These are phyloP conservation scores for Dipteronia sinensis DNA, from an alignment of 345 rosid genomes.

Conservation along the genomic window DNA sequence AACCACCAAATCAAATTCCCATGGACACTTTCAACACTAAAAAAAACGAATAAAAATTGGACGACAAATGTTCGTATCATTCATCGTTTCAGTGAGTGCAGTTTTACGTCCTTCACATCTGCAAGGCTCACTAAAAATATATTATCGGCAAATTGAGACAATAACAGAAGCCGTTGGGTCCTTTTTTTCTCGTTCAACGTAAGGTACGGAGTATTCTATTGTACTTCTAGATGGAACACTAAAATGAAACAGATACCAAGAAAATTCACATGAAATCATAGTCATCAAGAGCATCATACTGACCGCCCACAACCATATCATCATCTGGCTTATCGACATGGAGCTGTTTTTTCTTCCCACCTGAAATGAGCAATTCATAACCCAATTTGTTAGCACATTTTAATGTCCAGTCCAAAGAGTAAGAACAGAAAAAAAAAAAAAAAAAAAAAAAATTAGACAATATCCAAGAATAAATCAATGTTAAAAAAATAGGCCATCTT, in stretches of 20 bases:
- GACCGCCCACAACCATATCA: slow-evolving; percentile 48
- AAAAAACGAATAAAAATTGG: background rate
- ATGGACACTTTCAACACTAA: background rate
- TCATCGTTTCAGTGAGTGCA: background rate
- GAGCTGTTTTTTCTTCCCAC: slow-evolving; percentile 86
- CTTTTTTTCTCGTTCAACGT: slow-evolving; percentile 2
- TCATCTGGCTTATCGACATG: slow-evolving; percentile 75
- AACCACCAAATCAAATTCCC: background rate
- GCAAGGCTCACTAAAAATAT: background rate
- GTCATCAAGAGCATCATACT: slow-evolving; percentile 69
- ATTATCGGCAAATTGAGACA: background rate
- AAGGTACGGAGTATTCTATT: slow-evolving; percentile 13
- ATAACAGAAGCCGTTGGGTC: slow-evolving; percentile 16
- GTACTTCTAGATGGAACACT: background rate
- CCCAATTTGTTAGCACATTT: background rate
- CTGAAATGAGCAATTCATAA: slow-evolving; percentile 25
- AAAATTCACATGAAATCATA: slow-evolving; percentile 78
- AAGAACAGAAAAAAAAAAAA: background rate
- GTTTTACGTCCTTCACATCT: background rate
- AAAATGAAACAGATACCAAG: slow-evolving; percentile 7
- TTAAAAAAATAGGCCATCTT: background rate
- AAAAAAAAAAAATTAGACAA: background rate
- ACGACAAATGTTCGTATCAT: background rate
- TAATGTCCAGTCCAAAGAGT: background rate
- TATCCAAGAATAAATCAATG: background rate